A percentile compares a stretch with the other conserved stretches of the same genome.
These are phyloP conservation scores for Picochlorum costavermella DNA, from an alignment of 139 green algal species.

Conservation along the genomic window DNA sequence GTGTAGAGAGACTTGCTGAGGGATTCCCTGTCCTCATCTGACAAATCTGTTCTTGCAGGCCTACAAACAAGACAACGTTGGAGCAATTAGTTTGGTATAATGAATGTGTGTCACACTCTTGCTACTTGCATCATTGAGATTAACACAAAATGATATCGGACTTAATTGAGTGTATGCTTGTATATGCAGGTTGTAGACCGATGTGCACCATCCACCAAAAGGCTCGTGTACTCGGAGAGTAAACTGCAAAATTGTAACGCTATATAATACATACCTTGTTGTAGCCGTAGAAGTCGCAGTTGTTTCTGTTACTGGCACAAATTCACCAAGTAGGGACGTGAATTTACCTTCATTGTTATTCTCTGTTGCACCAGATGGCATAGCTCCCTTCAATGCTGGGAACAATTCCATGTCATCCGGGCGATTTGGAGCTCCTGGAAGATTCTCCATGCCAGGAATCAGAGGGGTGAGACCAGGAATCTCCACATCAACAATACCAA, in stretches of 20 bases:
- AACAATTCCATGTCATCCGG: conserved; percentile 51
- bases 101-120: neutral
- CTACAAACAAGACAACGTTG: conserved; percentile 5
- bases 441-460: conserved; percentile 19
- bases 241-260: conserved; percentile 2
- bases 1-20: conserved; percentile 35
- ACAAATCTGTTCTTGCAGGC: conserved; percentile 20
- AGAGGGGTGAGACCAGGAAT: conserved; percentile 22
- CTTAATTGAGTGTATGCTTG: neutral
- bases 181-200: conserved; percentile 33
- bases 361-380: neutral
- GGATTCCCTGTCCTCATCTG: conserved; percentile 32
- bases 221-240: conserved; percentile 8
- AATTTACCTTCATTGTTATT: conserved; percentile 13
- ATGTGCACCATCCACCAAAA: conserved; percentile 1
- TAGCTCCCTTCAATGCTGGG: conserved; percentile 39
- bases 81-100: neutral
- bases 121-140: conserved; percentile 3
- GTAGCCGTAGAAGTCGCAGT: neutral
- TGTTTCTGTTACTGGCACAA: conserved; percentile 15
- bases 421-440: conserved; percentile 28
- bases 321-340: conserved; percentile 44
- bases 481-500: conserved; percentile 65
- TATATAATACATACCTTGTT: conserved; percentile 6
- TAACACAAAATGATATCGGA: neutral